phyloP scores from a whole-genome alignment of 78 protist species.

The Speleostelium caveatum region DNA sequence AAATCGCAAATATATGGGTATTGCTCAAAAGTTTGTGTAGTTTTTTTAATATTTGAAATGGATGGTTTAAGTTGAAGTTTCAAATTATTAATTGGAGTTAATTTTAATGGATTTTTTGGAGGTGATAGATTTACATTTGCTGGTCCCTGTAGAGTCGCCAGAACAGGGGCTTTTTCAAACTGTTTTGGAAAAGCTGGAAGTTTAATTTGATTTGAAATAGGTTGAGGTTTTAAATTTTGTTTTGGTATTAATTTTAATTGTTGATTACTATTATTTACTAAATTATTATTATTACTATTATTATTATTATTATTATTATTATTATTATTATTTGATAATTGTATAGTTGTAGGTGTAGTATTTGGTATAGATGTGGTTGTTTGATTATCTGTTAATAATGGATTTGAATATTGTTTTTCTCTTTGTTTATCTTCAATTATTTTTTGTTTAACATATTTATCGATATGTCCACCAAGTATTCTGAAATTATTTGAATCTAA shows the following conservation, averaged over 20 bases:
- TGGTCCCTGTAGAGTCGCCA: too few species aligned
- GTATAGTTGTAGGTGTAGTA: too few species aligned
- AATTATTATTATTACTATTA: background rate
- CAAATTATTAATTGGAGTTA: too few species aligned
- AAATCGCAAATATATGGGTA: too few species aligned
- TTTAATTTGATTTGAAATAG: background rate
- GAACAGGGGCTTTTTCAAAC: too few species aligned
- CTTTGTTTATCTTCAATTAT: background rate
- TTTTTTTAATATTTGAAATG: too few species aligned
- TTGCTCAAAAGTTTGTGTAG: too few species aligned
- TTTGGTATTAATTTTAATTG: background rate
- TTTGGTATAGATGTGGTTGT: too few species aligned
- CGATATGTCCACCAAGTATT: slow-evolving; percentile 36
- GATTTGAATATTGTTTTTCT: background rate
- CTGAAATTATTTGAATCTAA: slow-evolving; percentile 36
- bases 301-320: slow-evolving; percentile 4
- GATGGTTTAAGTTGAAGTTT: too few species aligned
- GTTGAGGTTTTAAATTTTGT: background rate
- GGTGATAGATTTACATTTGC: too few species aligned
- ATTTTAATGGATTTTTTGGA: too few species aligned
- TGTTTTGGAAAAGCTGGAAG: too few species aligned
- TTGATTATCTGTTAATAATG: background rate
- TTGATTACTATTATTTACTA: background rate
- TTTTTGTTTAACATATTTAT: background rate
- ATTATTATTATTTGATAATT: slow-evolving; percentile 5